A percentile compares a stretch with the other conserved stretches of the same genome.
These are phyloP conservation scores for Blastomyces gilchristii DNA, from an alignment of 2,329 filamentous ascomycete species.

Conservation along the genomic window DNA sequence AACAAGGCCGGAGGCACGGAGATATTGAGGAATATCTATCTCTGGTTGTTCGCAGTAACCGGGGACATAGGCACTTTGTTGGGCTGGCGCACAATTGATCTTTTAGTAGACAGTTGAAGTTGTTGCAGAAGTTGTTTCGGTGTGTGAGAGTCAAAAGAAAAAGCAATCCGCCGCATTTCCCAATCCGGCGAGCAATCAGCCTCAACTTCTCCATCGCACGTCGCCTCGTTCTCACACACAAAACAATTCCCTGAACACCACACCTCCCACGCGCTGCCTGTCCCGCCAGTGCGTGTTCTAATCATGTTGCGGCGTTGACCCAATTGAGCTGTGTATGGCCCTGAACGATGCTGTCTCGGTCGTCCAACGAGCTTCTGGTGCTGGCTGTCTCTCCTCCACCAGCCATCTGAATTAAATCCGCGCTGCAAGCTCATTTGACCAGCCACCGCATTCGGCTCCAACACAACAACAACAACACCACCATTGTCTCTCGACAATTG, in stretches of 20 bases:
- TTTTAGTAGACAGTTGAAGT: not conserved
- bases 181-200: conserved; percentile 9
- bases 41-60: not conserved
- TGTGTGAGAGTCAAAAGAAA: not conserved
- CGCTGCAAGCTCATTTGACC: conserved; percentile 15
- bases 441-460: conserved; percentile 15
- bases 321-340: conserved; percentile 7
- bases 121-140: not conserved
- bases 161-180: conserved; percentile 1
- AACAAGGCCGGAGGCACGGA: not conserved
- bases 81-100: not conserved
- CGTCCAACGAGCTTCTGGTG: conserved; percentile 13
- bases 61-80: not conserved
- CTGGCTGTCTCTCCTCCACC: conserved; percentile 20
- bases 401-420: conserved; percentile 33
- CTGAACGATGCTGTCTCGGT: conserved; percentile 7
- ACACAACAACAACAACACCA: conserved; percentile 6
- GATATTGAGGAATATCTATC: not conserved
- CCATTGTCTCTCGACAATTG: conserved; percentile 9
- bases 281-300: not conserved
- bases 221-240: conserved; percentile 1
- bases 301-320: not conserved
- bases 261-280: not conserved
- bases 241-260: not conserved
- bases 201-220: not conserved